Conservation (phyloP, 306 rosid species). For the Biancaea sappan region DNA sequence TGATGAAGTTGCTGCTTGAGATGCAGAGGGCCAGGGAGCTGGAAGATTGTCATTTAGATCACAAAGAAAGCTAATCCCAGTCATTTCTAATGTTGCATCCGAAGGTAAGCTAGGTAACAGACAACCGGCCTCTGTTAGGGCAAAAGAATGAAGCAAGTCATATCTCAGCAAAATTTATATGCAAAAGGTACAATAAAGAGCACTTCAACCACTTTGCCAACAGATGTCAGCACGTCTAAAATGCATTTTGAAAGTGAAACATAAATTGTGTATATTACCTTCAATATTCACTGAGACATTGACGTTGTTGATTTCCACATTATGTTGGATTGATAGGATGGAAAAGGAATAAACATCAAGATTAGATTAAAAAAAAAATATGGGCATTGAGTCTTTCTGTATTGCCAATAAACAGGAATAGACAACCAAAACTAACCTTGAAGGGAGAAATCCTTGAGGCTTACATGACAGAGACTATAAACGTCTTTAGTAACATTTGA, state of each 20-base stretch:
- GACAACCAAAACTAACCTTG: slow-evolving; percentile 70
- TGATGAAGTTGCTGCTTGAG: slow-evolving; percentile 65
- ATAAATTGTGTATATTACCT: slow-evolving; percentile 54
- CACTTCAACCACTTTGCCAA: slow-evolving; percentile 1
- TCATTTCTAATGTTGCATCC: slow-evolving; percentile 77
- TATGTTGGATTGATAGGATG: slow-evolving; percentile 35
- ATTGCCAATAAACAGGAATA: slow-evolving; percentile 8
- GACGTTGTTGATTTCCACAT: slow-evolving; percentile 41
- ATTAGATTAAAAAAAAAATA: slow-evolving; percentile 32
- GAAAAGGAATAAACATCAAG: slow-evolving; percentile 39
- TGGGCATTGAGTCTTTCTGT: slow-evolving; percentile 7
- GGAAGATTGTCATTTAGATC: slow-evolving; percentile 97
- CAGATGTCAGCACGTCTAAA: neutral
- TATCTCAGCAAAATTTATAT: neutral
- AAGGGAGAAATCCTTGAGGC: slow-evolving; percentile 92
- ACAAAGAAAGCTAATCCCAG: slow-evolving; percentile 88
- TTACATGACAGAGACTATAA: slow-evolving; percentile 78
- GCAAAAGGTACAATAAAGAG: slow-evolving; percentile 7
- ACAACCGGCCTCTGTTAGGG: slow-evolving; percentile 80
- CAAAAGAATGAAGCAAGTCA: slow-evolving; percentile 36
- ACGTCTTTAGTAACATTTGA: slow-evolving; percentile 68
- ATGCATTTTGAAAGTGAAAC: slow-evolving; percentile 15
- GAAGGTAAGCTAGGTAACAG: slow-evolving; percentile 95
- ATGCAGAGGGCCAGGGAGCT: slow-evolving; percentile 90
- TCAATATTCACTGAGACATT: slow-evolving; percentile 71